These are phyloP conservation scores for Salmacisia buchloeana DNA, from an alignment of 1,284 basidiomycete species.

Conservation along the genomic window DNA sequence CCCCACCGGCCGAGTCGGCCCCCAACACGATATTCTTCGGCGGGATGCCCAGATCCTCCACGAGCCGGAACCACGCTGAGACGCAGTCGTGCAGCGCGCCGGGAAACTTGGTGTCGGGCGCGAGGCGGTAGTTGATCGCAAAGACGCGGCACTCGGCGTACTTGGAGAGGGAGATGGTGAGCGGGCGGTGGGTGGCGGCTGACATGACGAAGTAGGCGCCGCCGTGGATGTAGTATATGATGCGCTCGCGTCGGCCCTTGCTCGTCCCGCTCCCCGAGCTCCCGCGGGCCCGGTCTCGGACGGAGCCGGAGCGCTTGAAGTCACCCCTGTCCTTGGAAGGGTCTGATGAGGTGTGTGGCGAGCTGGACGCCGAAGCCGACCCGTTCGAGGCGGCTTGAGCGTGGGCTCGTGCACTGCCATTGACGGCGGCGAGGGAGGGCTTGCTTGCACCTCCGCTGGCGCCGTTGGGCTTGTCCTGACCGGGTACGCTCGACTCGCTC, in stretches of 20 bases:
- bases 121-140: slow-evolving; percentile 91
- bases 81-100: slow-evolving; percentile 88
- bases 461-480: too few species aligned
- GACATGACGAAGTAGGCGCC: slow-evolving; percentile 94
- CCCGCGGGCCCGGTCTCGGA: too few species aligned
- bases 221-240: slow-evolving; percentile 89
- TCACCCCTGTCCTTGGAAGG: too few species aligned
- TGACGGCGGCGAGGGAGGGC: slow-evolving; percentile 15
- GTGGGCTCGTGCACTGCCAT: background rate
- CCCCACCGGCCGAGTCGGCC: slow-evolving; percentile 84
- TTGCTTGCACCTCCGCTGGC: slow-evolving; percentile 21
- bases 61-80: slow-evolving; percentile 76
- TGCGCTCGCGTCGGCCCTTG: slow-evolving; percentile 62
- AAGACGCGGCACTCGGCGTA: slow-evolving; percentile 88
- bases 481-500: background rate
- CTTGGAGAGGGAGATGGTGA: slow-evolving; percentile 87
- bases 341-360: background rate
- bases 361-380: too few species aligned
- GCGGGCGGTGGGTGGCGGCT: slow-evolving; percentile 83
- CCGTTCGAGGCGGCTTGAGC: background rate
- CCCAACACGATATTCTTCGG: slow-evolving; percentile 65
- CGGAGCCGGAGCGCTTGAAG: background rate
- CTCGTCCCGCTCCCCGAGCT: too few species aligned
- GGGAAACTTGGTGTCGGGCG: slow-evolving; percentile 89
- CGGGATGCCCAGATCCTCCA: slow-evolving; percentile 82